These are phyloP conservation scores for Pholiota adiposa DNA, from an alignment of 1,284 basidiomycete genomes.

Conservation along the genomic window DNA sequence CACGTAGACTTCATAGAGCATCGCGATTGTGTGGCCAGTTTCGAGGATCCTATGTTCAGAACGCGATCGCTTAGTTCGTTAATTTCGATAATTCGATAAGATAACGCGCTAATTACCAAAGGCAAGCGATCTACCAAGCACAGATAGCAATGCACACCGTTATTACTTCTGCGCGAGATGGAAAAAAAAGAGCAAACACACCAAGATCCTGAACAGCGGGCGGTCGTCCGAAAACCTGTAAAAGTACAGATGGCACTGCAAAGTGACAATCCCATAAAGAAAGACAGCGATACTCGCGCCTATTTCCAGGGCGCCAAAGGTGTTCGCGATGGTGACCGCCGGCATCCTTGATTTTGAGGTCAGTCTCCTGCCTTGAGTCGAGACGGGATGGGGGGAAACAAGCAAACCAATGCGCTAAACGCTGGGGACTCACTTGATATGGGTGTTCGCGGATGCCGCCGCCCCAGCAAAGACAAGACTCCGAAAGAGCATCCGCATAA, in stretches of 20 bases:
- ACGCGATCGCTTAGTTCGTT: no score
- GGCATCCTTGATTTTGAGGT: not conserved
- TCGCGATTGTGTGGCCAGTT: not conserved
- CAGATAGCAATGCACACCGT: not conserved
- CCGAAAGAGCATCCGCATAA: not conserved
- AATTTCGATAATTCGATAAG: no score
- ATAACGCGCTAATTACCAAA: not conserved
- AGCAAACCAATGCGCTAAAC: not conserved
- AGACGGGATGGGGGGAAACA: not conserved
- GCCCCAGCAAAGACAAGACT: not conserved
- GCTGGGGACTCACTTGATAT: not conserved
- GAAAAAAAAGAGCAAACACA: not conserved
- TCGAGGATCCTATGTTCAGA: not conserved
- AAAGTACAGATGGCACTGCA: not conserved
- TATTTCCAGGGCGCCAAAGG: not conserved
- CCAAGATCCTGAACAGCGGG: not conserved
- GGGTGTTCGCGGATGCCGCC: not conserved
- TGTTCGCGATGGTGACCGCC: not conserved
- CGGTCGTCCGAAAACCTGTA: not conserved
- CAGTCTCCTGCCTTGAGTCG: not conserved
- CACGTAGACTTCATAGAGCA: conserved; percentile 2
- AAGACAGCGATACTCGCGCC: not conserved
- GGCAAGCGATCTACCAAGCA: not conserved
- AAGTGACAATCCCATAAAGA: not conserved
- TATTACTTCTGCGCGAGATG: not conserved